These are phyloP conservation scores for Thelonectria rubi DNA, from an alignment of 2,329 filamentous ascomycete genomes.

Conservation along the genomic window DNA sequence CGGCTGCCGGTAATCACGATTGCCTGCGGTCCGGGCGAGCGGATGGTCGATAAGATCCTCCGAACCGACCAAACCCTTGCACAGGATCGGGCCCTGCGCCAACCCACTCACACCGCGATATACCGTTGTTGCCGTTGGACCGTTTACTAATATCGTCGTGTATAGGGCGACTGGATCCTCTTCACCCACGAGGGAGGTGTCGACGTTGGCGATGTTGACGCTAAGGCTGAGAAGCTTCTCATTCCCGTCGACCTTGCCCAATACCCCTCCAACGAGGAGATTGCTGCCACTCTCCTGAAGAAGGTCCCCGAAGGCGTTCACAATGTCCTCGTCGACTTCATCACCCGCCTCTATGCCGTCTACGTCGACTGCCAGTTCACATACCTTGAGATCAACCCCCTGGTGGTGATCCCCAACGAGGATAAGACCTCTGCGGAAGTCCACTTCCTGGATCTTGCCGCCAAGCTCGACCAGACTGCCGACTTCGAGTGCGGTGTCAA, in stretches of 20 bases:
- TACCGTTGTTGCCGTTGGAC: constrained; percentile 17
- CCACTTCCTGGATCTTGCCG: constrained; percentile 97
- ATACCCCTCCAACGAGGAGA: constrained; percentile 96
- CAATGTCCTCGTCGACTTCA: constrained; percentile 99
- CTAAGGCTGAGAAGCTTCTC: constrained; percentile 97
- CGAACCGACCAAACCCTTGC: constrained; percentile 33
- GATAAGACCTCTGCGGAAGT: constrained; percentile 92
- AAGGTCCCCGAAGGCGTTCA: constrained; percentile 96
- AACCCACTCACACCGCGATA: constrained; percentile 21
- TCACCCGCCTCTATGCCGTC: constrained; percentile 96
- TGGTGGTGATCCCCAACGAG: constrained; percentile 96
- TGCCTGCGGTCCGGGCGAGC: constrained; percentile 48
- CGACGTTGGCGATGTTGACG: constrained; percentile 98
- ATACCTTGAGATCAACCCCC: constrained; percentile 99
- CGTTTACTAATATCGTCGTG: constrained; percentile 34
- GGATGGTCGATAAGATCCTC: constrained; percentile 48
- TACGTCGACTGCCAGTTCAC: constrained; percentile 99
- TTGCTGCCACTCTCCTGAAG: constrained; percentile 83
- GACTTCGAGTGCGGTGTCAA: constrained; percentile 99
- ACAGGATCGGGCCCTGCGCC: constrained; percentile 27
- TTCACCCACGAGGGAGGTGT: constrained; percentile 99
- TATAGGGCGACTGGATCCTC: constrained; percentile 97
- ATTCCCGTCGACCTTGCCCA: constrained; percentile 94
- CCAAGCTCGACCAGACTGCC: constrained; percentile 98
- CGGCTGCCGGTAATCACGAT: constrained; percentile 39